These are phyloP conservation scores for Quillaja saponaria DNA, from an alignment of 306 rosid genomes.

Conservation along the genomic window DNA sequence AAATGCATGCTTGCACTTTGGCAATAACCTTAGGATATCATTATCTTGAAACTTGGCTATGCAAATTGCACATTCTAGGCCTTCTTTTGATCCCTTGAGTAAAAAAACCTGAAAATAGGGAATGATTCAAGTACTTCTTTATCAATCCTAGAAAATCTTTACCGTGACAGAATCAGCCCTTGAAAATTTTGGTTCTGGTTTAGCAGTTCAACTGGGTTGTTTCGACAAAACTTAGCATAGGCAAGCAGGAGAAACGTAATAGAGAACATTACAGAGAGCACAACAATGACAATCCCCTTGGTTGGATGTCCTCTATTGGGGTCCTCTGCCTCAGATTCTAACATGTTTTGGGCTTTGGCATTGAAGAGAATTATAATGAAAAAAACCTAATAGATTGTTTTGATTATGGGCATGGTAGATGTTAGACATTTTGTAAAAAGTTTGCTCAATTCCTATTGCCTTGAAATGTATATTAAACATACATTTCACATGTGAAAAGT, in stretches of 20 bases:
- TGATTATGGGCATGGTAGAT: too few relatives aligned
- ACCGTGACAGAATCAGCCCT: conserved; percentile 25
- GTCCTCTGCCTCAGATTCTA: not conserved
- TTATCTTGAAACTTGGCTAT: conserved; percentile 50
- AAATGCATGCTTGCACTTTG: conserved; percentile 60
- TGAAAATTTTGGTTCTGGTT: not conserved
- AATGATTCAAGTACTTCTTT: conserved; percentile 57
- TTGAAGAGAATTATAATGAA: not conserved
- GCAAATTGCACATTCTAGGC: conserved; percentile 61
- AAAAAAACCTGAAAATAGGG: conserved; percentile 57
- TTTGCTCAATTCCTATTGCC: too few relatives aligned
- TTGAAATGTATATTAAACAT: too few relatives aligned
- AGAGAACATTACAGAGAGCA: not conserved
- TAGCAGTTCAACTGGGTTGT: not conserved
- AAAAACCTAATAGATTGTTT: too few relatives aligned
- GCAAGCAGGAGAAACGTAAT: not conserved
- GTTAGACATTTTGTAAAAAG: too few relatives aligned
- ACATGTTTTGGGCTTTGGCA: not conserved
- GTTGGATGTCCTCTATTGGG: not conserved
- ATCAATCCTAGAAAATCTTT: conserved; percentile 46
- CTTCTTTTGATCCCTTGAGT: conserved; percentile 53
- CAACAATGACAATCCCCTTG: not conserved
- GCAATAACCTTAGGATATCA: conserved; percentile 53
- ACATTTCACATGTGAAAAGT: too few relatives aligned
- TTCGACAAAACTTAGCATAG: not conserved